Conservation (phyloP, 78 protist genomes). For the Polysphondylium violaceum region DNA sequence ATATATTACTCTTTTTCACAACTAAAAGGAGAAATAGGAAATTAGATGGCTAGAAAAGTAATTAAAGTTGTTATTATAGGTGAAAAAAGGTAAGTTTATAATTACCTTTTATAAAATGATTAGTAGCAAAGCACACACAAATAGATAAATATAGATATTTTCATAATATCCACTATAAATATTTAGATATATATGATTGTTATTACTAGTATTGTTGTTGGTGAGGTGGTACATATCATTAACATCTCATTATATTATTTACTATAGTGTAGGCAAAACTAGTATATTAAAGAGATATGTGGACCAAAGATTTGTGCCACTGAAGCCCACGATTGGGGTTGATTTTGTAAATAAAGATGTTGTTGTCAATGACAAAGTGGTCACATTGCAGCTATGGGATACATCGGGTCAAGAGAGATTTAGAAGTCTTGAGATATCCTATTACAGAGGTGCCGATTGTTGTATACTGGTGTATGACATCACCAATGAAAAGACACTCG, state of each 20-base stretch:
- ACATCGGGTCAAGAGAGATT: slow-evolving; percentile 89
- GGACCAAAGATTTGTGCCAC: slow-evolving; percentile 55
- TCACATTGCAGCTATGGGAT: slow-evolving; percentile 79
- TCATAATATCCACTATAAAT: not conserved
- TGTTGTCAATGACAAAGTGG: slow-evolving; percentile 60
- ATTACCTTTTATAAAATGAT: not conserved
- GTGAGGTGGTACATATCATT: not conserved
- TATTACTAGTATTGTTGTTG: not conserved
- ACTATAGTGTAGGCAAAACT: slow-evolving; percentile 70
- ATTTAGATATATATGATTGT: too few relatives aligned
- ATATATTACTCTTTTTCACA: too few relatives aligned
- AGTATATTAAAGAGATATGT: slow-evolving; percentile 76
- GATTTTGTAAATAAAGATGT: slow-evolving; percentile 77
- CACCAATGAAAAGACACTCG: slow-evolving; percentile 47
- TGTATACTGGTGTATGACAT: slow-evolving; percentile 87
- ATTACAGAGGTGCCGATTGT: slow-evolving; percentile 88
- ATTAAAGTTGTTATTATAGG: slow-evolving; percentile 61
- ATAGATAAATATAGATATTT: not conserved
- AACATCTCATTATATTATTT: not conserved
- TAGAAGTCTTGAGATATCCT: slow-evolving; percentile 72
- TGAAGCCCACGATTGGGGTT: slow-evolving; percentile 75
- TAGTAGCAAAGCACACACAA: not conserved
- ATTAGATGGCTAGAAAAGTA: slow-evolving; percentile 33
- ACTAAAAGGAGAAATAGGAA: too few relatives aligned
- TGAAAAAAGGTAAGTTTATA: slow-evolving; percentile 52